Evolutionary conservation across 1,284 basidiomycete species (phyloP), one percentile per base, ranked within the genome.

Genomic region (Rhodotorula sp.): DNA sequence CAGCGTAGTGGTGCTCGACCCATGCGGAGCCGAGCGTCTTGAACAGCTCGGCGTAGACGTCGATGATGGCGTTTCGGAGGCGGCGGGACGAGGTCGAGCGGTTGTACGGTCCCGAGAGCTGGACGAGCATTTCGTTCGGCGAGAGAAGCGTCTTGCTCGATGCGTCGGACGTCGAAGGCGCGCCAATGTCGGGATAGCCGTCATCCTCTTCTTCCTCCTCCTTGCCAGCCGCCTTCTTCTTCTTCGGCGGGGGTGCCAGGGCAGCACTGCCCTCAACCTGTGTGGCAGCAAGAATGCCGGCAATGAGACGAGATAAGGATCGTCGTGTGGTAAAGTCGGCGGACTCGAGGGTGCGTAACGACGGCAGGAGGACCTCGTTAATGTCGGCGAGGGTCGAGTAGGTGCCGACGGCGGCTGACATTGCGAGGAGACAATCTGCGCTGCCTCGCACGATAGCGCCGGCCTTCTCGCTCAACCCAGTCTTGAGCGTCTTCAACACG

Each of bases 311-410:
- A 13, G 92, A 87, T 28, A 95, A 85, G 0, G 90, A 84, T 56
- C 87, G 86, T 22, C 93, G 87, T 0, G 95, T 96, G 50, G 87
- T 82, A 79, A 91, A 90, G 81, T 98, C 95, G 15, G 90, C 86
- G 1, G 81, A 81, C 46, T 98, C 94, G 37, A 98, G 83, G 53
- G 87, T 86, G 78, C 89, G 92, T 65, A 90, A 82, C 60, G 87
- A 90, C 8, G 88, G 82, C 4, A 83, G 81, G 13, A 94, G 79
- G 67, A 93, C 83, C 8, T 84, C 82, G 59, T 96, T 94, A 46
- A 94, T 85, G 47, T 97, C 94, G 59, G 82, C 80, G 8, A 85
- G 79, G 2, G 86, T 83, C 15, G 76, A 65, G 61, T 80, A 71
- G 64, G 79, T 76, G 22, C 74, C 63, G 7, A 79, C 78, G 11